Evolutionary conservation across 176 grass and related monocot genomes (phyloP).

Genomic region (Carex pumila): DNA sequence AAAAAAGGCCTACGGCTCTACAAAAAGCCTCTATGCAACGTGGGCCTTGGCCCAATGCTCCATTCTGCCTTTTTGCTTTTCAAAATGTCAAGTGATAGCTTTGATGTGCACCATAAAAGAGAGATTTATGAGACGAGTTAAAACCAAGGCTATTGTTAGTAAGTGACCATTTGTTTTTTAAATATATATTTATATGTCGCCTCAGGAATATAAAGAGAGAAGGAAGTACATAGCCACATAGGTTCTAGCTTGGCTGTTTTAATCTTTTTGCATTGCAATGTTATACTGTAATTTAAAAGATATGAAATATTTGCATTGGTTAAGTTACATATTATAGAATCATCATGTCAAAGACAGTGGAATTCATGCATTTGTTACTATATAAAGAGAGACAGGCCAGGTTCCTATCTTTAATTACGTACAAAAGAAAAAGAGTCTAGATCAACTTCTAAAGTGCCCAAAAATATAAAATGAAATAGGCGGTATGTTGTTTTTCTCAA

Average conservation of each 20-base stretch:
- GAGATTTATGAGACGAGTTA: background rate
- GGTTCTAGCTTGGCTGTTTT: background rate
- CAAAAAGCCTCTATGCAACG: slow-evolving; percentile 6
- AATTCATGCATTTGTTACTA: background rate
- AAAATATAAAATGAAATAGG: background rate
- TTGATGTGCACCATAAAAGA: background rate
- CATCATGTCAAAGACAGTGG: background rate
- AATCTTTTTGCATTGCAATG: background rate
- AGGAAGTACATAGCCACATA: background rate
- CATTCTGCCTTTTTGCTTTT: slow-evolving; percentile 11
- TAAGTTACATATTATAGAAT: background rate
- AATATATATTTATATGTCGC: too few relatives aligned
- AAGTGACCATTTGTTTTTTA: background rate
- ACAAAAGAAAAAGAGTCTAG: too few relatives aligned
- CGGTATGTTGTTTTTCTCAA: background rate
- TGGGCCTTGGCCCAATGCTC: slow-evolving; percentile 18
- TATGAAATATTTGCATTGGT: background rate
- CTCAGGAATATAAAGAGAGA: background rate
- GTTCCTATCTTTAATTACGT: too few relatives aligned
- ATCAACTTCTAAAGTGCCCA: background rate
- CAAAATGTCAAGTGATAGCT: background rate
- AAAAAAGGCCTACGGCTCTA: slow-evolving; percentile 18
- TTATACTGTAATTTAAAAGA: background rate
- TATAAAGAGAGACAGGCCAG: too few relatives aligned
- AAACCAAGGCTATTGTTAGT: background rate